Evolutionary conservation across 129 eudicot species (phyloP).

Genomic region (Flaveria brownii): DNA sequence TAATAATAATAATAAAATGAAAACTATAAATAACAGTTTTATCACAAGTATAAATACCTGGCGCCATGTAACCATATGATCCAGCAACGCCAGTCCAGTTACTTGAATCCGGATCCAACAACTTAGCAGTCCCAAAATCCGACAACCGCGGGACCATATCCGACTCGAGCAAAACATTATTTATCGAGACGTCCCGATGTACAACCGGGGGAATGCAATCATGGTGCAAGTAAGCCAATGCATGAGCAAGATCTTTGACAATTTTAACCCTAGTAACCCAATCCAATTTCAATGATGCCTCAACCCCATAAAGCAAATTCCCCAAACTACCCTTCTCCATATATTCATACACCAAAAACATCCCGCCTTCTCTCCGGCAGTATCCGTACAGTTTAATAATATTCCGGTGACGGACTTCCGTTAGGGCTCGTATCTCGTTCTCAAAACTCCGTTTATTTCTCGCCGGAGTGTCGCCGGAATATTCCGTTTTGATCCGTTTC

Average conservation of each 20-base stretch:
- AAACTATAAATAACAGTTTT: no score
- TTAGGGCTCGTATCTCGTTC: constrained; percentile 75
- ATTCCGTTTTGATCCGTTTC: constrained; percentile 39
- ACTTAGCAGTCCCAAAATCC: constrained; percentile 87
- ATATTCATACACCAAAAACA: constrained; percentile 77
- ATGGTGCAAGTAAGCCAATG: constrained; percentile 90
- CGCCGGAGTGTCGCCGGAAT: constrained; percentile 49
- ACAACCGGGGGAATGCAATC: constrained; percentile 82
- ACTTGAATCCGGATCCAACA: constrained; percentile 53
- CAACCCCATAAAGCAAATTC: constrained; percentile 45
- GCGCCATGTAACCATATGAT: constrained; percentile 96
- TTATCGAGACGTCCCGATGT: constrained; percentile 72
- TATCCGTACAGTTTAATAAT: constrained; percentile 75
- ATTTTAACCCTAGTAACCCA: constrained; percentile 73
- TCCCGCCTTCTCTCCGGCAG: constrained; percentile 53
- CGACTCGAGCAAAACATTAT: constrained; percentile 67
- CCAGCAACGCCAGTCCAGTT: constrained; percentile 86
- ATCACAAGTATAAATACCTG: constrained; percentile 47
- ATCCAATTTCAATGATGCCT: constrained; percentile 45
- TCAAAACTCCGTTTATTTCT: constrained; percentile 58
- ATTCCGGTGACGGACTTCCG: constrained; percentile 81
- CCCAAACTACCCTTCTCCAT: constrained; percentile 85
- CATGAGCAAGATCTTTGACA: constrained; percentile 75
- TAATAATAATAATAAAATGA: no score
- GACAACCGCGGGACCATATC: constrained; percentile 72